Percentiles rank a stretch among this genome's conserved stretches.
These are phyloP conservation scores for Pichia heedii DNA, from an alignment of 805 yeast species.

Conservation along the genomic window DNA sequence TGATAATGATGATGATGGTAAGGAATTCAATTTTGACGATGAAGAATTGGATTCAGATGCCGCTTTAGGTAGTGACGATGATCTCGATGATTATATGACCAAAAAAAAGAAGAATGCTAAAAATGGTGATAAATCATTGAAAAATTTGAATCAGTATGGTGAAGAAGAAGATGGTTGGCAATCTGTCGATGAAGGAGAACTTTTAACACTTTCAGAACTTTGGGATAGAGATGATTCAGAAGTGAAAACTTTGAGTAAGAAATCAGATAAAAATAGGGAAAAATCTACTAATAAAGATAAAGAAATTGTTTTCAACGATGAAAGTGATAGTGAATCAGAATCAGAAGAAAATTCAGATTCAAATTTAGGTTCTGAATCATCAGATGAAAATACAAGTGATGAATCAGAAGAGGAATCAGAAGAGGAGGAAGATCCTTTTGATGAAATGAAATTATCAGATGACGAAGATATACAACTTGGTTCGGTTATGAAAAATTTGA, in stretches of 20 bases:
- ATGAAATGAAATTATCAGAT: constrained; percentile 19
- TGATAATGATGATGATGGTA: constrained; percentile 15
- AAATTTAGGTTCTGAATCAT: neutral
- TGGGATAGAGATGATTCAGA: constrained; percentile 76
- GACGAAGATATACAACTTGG: constrained; percentile 43
- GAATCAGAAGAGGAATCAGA: constrained; percentile 18
- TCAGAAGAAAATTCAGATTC: constrained; percentile 5
- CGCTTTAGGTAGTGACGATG: constrained; percentile 78
- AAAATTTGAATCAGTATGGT: constrained; percentile 24
- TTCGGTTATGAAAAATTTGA: constrained; percentile 35
- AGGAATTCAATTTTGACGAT: constrained; percentile 29
- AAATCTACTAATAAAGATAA: constrained; percentile 9
- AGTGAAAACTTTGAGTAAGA: constrained; percentile 6
- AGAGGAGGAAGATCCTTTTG: constrained; percentile 21
- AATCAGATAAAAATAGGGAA: constrained; percentile 7
- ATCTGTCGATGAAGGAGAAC: constrained; percentile 67
- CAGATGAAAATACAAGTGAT: no score
- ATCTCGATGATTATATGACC: constrained; percentile 54
- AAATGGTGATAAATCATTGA: constrained; percentile 12
- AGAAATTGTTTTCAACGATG: constrained; percentile 14
- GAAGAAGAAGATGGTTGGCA: constrained; percentile 56
- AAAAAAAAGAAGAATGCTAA: constrained; percentile 62
- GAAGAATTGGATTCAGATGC: constrained; percentile 59
- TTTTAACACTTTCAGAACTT: constrained; percentile 73
- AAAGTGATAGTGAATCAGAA: constrained; percentile 19